These are phyloP conservation scores for Aspergillus sp. DNA, from an alignment of 2,329 filamentous ascomycete species.

Conservation along the genomic window DNA sequence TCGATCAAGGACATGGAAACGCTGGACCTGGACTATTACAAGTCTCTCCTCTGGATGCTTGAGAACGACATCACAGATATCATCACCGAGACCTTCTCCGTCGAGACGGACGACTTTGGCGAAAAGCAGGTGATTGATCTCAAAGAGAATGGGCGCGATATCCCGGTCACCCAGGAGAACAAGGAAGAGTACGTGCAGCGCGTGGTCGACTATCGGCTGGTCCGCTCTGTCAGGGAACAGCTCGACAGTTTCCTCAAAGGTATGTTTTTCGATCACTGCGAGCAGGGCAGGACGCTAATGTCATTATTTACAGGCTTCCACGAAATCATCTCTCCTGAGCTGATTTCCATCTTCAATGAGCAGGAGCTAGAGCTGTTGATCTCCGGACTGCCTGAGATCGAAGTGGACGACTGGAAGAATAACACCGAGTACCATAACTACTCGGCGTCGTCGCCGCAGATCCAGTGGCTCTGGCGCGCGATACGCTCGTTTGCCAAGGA, in stretches of 20 bases:
- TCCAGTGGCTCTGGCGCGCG: constrained; percentile 99
- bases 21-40: constrained; percentile 97
- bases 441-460: constrained; percentile 83
- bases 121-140: constrained; percentile 81
- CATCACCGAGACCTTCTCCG: constrained; percentile 90
- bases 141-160: constrained; percentile 76
- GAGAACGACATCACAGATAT: constrained; percentile 98
- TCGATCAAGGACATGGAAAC: constrained; percentile 99
- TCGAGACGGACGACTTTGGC: constrained; percentile 90
- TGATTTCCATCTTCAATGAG: constrained; percentile 97
- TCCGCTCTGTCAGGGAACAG: constrained; percentile 86
- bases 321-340: constrained; percentile 88
- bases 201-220: constrained; percentile 86
- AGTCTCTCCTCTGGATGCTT: constrained; percentile 95
- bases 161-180: constrained; percentile 92
- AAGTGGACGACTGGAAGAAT: constrained; percentile 98
- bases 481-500: constrained; percentile 97
- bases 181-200: constrained; percentile 95
- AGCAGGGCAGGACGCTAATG: background rate
- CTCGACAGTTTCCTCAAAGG: constrained; percentile 85
- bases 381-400: constrained; percentile 92
- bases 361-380: constrained; percentile 95
- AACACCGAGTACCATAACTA: constrained; percentile 99
- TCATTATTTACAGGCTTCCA: constrained; percentile 64
- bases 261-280: constrained; percentile 29